Conservation (phyloP, 2,329 filamentous ascomycete genomes). For the Colletotrichum spaethianum region DNA sequence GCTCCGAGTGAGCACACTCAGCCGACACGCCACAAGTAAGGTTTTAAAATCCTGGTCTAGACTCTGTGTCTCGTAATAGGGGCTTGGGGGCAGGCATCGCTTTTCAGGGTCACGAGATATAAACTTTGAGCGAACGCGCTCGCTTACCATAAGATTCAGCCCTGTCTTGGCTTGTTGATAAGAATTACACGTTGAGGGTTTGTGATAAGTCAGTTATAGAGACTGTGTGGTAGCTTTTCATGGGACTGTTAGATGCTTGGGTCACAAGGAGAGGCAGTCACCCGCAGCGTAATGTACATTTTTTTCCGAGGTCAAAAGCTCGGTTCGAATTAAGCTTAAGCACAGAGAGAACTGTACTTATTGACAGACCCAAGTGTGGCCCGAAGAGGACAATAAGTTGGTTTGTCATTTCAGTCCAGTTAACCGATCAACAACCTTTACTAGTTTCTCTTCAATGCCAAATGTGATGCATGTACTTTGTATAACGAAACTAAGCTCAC, state of each 20-base stretch:
- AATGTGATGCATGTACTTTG: background rate
- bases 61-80: background rate
- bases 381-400: background rate
- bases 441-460: background rate
- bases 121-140: background rate
- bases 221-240: background rate
- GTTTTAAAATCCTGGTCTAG: background rate
- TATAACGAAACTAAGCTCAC: background rate
- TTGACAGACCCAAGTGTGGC: background rate
- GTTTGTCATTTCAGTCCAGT: background rate
- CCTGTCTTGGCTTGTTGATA: background rate
- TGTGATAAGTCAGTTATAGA: background rate
- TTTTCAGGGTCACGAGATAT: background rate
- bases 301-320: background rate
- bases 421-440: background rate
- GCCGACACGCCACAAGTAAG: background rate
- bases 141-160: background rate
- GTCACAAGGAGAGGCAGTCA: background rate
- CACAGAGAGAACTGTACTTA: background rate
- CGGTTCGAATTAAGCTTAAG: background rate
- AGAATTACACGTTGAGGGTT: background rate
- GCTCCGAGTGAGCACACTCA: background rate
- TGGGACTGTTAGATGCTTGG: background rate
- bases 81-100: background rate
- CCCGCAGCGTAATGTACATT: background rate